A percentile compares a stretch with the other conserved stretches of the same genome.
phyloP scores from a whole-genome alignment of 1,284 basidiomycete genomes.

The Cystobasidium pallidum region DNA sequence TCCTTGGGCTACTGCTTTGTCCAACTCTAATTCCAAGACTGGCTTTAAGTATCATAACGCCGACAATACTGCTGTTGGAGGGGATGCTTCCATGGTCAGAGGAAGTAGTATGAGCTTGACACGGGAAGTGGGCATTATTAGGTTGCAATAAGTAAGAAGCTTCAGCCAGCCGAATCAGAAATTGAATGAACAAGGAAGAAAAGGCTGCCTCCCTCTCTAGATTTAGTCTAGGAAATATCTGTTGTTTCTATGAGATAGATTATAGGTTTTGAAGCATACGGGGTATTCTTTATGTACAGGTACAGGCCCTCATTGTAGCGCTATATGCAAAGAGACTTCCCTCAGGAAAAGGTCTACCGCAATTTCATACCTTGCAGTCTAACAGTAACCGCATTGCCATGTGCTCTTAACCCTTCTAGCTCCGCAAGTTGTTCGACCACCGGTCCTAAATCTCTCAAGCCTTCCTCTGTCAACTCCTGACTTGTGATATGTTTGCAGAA shows the following conservation, averaged over 20 bases:
- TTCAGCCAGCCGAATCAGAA: too few relatives aligned
- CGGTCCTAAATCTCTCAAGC: conserved; percentile 79
- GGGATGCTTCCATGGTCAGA: neutral
- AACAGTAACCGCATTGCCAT: conserved; percentile 65
- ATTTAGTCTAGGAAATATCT: too few relatives aligned
- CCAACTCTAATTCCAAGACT: neutral
- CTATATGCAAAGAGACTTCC: neutral
- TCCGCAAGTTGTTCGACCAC: conserved; percentile 88
- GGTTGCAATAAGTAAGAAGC: conserved; percentile 18
- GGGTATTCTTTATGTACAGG: neutral
- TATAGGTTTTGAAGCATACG: neutral
- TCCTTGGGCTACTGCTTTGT: conserved; percentile 37
- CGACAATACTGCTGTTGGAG: neutral
- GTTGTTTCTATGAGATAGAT: too few relatives aligned
- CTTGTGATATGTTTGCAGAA: conserved; percentile 99
- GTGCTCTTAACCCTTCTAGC: conserved; percentile 91
- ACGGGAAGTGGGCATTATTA: conserved; percentile 28
- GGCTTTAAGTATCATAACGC: neutral
- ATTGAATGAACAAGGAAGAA: too few relatives aligned
- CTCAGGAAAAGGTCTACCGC: neutral
- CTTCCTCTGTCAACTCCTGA: conserved; percentile 82
- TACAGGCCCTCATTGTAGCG: neutral
- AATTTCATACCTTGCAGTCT: conserved; percentile 51
- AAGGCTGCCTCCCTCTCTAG: too few relatives aligned
- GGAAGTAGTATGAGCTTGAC: conserved; percentile 11